Evolutionary conservation across 441 rosid genomes (phyloP), one percentile per base, ranked within the genome.

Genomic region (Macaranga tanarius): DNA sequence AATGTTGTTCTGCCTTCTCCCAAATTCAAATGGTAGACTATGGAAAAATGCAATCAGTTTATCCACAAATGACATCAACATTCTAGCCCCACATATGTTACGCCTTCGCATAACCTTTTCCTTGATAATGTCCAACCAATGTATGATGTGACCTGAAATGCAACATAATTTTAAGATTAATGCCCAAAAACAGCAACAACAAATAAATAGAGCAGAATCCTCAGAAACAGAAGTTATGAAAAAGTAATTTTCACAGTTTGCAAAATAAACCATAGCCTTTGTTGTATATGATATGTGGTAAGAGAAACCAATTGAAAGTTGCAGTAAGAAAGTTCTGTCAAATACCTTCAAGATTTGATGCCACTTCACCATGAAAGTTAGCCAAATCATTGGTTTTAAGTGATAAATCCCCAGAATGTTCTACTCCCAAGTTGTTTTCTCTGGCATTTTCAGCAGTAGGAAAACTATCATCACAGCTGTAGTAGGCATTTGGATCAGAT

Each of bases 391-490:
- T 76, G 22, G 26, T 75, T 62, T 76, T 76, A 25, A 54, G 70
- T 72, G 76, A 78, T 56, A 77, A 82, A 44, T 75, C 75, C 7
- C 42, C 78, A 77, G 87, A 80, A 79, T 66, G 70, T 69, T 50
- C 73, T 9, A 72, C 67, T 64, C 76, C 76, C 31, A 61, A 81
- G 70, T 77, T 80, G 73, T 63, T 74, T 75, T 77, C 73, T 44
- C 74, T 59, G 69, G 75, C 77, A 77, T 82, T 82, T 76, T 86
- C 85, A 73, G 61, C 77, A 56, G 64, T 17, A 67, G 79, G 48
- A 69, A 86, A 83, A 78, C 74, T 83, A 52, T 92, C 96, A 68
- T 87, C 85, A 69, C 97, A 95, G 77, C 91, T 89, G 83, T 87
- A 88, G 84, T 87, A 90, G 47, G 84, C 81, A 72, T 79, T 89